These are phyloP conservation scores for Exophiala sp. DNA, from an alignment of 2,329 filamentous ascomycete genomes.

Conservation along the genomic window DNA sequence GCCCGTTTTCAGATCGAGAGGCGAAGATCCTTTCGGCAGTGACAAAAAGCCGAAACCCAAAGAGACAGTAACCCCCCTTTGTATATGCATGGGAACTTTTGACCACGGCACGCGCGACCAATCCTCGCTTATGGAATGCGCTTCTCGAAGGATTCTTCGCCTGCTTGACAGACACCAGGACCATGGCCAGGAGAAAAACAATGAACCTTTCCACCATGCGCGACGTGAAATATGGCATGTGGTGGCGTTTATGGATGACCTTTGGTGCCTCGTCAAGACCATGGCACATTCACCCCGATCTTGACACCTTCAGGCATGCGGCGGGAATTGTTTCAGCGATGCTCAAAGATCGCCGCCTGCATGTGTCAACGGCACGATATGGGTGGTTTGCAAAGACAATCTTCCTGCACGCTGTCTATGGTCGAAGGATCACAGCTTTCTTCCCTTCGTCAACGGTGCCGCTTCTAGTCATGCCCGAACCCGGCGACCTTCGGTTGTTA, in stretches of 20 bases:
- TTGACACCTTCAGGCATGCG: slow-evolving; percentile 17
- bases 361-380: slow-evolving; percentile 3
- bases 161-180: background rate
- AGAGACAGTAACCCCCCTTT: slow-evolving; percentile 9
- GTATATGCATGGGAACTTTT: slow-evolving; percentile 13
- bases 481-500: slow-evolving; percentile 17
- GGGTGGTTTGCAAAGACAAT: slow-evolving; percentile 10
- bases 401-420: slow-evolving; percentile 16
- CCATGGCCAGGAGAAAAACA: background rate
- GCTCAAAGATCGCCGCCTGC: slow-evolving; percentile 9
- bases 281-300: slow-evolving; percentile 12
- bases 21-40: background rate
- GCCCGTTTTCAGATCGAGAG: slow-evolving; percentile 1
- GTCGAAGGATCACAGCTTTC: slow-evolving; percentile 8
- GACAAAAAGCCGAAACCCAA: background rate
- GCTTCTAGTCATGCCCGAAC: slow-evolving; percentile 14
- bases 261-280: background rate
- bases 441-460: slow-evolving; percentile 6
- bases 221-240: slow-evolving; percentile 2
- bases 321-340: slow-evolving; percentile 7
- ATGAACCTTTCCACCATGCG: background rate
- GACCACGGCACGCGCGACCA: slow-evolving; percentile 2
- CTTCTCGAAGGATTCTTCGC: slow-evolving; percentile 13
- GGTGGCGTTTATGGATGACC: slow-evolving; percentile 7
- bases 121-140: slow-evolving; percentile 22